Conservation (phyloP, 208 protist genomes). For the Leishmania major region DNA sequence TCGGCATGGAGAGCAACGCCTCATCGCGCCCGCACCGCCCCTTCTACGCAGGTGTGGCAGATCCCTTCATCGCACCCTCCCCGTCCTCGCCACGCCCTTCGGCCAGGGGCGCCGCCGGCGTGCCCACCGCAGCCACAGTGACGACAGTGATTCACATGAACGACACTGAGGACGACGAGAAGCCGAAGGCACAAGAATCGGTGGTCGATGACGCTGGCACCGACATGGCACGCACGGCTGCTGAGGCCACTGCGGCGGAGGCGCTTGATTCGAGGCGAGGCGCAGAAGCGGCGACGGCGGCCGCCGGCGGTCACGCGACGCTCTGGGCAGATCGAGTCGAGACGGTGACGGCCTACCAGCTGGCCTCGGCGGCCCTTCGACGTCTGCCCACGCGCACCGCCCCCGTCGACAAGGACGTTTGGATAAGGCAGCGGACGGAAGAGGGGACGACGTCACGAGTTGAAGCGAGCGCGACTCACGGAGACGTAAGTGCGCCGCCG, state of each 20-base stretch:
- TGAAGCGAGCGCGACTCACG: background rate
- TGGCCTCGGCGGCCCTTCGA: slow-evolving; percentile 1
- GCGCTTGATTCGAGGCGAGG: background rate
- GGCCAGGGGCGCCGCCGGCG: background rate
- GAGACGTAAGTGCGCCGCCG: background rate
- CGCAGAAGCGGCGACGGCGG: background rate
- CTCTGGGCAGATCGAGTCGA: background rate
- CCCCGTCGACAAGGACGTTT: background rate
- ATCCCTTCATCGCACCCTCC: background rate
- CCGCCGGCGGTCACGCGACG: too few species aligned
- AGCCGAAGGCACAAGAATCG: background rate
- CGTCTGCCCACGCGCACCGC: background rate
- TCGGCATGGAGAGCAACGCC: background rate
- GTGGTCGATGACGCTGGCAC: background rate
- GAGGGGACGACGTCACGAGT: background rate
- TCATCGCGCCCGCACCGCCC: background rate
- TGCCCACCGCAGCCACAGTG: background rate
- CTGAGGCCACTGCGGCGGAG: background rate
- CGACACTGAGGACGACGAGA: background rate
- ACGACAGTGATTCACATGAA: slow-evolving; percentile 12
- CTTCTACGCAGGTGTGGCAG: background rate
- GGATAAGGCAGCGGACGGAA: background rate
- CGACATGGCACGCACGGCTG: background rate
- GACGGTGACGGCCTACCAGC: slow-evolving; percentile 1
- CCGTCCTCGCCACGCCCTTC: background rate